Conservation (phyloP, 306 rosid genomes). For the Trifolium subterraneum region DNA sequence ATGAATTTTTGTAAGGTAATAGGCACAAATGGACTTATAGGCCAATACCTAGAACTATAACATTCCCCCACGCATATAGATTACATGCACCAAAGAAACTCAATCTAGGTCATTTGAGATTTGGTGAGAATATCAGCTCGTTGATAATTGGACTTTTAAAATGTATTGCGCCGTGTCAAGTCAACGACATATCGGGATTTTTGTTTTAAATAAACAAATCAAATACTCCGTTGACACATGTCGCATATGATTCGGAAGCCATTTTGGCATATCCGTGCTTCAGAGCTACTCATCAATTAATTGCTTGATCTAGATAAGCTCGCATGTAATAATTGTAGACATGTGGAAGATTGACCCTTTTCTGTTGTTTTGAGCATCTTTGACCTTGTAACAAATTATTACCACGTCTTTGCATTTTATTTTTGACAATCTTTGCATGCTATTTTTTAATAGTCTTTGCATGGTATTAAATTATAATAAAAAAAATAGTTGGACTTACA, state of each 20-base stretch:
- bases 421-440: conserved; percentile 16
- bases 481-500: conserved; percentile 56
- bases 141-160: not conserved
- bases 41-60: not conserved
- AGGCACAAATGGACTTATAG: not conserved
- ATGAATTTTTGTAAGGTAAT: not conserved
- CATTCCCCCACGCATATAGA: not conserved
- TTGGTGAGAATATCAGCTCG: not conserved
- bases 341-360: conserved; percentile 17
- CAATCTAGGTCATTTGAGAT: not conserved
- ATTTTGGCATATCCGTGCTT: no score
- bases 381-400: conserved; percentile 30
- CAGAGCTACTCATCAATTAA: not conserved
- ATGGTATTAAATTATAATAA: conserved; percentile 17
- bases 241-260: not conserved
- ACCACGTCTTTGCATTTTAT: conserved; percentile 26
- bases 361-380: not conserved
- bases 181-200: no score
- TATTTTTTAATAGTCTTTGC: conserved; percentile 8
- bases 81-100: not conserved
- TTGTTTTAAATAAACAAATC: no score
- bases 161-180: no score
- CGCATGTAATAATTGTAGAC: not conserved
- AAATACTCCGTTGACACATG: no score
- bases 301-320: not conserved